A percentile compares a stretch with the other conserved stretches of the same genome.
phyloP scores from a whole-genome alignment of 1,139 yeast genomes.

The Blastobotrys arbuscula region DNA sequence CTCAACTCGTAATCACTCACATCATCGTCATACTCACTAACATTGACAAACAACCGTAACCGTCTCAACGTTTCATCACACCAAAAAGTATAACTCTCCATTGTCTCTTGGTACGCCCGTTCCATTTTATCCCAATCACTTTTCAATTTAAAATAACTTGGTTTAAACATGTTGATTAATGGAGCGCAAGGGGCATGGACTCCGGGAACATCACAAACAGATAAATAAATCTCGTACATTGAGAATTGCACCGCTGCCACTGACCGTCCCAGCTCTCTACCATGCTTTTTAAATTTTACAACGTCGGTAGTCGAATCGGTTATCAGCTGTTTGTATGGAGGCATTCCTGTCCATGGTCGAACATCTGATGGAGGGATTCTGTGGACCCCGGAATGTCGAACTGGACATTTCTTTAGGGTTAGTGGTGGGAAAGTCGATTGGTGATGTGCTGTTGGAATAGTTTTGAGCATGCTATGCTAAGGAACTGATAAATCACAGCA shows the following conservation, averaged over 20 bases:
- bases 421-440: not conserved
- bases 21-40: conserved; percentile 3
- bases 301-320: not conserved
- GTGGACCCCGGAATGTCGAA: conserved; percentile 6
- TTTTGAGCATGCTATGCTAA: not conserved
- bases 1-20: conserved; percentile 1
- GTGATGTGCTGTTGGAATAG: not conserved
- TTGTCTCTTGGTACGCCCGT: conserved; percentile 3
- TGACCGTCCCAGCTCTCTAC: conserved; percentile 7
- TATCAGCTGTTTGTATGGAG: conserved; percentile 2
- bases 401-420: conserved; percentile 6
- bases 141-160: not conserved
- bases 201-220: not conserved
- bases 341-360: conserved; percentile 13
- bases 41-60: not conserved
- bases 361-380: conserved; percentile 8
- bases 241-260: conserved; percentile 9
- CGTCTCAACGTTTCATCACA: conserved; percentile 3
- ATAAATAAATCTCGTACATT: conserved; percentile 5
- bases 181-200: conserved; percentile 11
- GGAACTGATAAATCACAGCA: no score
- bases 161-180: not conserved
- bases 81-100: conserved; percentile 7
- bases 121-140: conserved; percentile 3
- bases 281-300: not conserved